A percentile compares a stretch with the other conserved stretches of the same genome.
phyloP scores from a whole-genome alignment of 2,329 filamentous ascomycete genomes.

The Alternaria sp. region DNA sequence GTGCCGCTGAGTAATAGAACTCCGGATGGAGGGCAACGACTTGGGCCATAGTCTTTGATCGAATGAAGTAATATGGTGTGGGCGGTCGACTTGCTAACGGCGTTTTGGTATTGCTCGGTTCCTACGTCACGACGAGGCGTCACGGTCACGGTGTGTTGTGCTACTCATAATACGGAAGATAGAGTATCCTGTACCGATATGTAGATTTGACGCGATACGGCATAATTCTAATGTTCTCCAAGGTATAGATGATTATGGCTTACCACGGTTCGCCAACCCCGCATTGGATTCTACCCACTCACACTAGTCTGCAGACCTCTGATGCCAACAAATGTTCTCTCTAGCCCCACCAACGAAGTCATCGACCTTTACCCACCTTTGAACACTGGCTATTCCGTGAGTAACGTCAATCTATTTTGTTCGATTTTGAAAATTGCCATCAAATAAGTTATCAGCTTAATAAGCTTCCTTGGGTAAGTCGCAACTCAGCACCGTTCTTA shows the following conservation, averaged over 20 bases:
- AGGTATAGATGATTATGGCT: not conserved
- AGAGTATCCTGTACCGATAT: slow-evolving; percentile 6
- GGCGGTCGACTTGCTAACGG: not conserved
- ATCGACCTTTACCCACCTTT: not conserved
- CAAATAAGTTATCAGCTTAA: slow-evolving; percentile 4
- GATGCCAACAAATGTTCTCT: not conserved
- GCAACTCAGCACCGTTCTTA: not conserved
- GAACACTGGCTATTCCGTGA: not conserved
- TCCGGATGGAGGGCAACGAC: slow-evolving; percentile 39
- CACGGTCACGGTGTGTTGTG: not conserved
- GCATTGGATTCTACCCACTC: not conserved
- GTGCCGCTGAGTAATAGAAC: slow-evolving; percentile 31
- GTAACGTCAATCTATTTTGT: not conserved
- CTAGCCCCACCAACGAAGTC: not conserved
- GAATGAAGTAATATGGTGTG: not conserved
- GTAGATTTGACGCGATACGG: slow-evolving; percentile 9
- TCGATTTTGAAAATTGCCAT: not conserved
- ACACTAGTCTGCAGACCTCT: not conserved
- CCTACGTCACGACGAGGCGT: slow-evolving; percentile 3
- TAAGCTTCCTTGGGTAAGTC: not conserved
- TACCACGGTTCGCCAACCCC: not conserved
- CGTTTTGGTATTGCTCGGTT: slow-evolving; percentile 6
- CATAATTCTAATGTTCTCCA: slow-evolving; percentile 12
- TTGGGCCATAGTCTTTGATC: slow-evolving; percentile 28
- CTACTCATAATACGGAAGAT: not conserved